Evolutionary conservation across 2,329 filamentous ascomycete species (phyloP), one percentile per base, ranked within the genome.

Genomic region (Exophiala sideris): DNA sequence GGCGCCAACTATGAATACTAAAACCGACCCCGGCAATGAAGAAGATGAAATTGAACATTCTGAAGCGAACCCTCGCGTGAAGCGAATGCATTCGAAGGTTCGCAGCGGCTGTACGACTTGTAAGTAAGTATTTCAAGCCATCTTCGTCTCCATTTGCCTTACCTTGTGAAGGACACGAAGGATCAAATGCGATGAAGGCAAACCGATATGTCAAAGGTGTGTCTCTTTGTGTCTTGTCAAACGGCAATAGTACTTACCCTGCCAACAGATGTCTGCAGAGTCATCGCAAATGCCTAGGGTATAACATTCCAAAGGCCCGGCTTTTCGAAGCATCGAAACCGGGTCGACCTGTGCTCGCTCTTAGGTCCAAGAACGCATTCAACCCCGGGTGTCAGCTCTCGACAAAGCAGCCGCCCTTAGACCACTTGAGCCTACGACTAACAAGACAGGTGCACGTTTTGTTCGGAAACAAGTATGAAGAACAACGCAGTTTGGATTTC

Each of bases 181-280:
- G 39, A 18, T 54, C 18, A 54, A 54, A 24, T 49, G 51, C 33
- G 51, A 54, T 33, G 51, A 54, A 33, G 20, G 35, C 5, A 49
- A 54, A 32, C 51, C 51, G 2, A 49, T 8, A 16, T 54, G 51
- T 21, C 32, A 49, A 45, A 48, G 51, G 46, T 47, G 44, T 16
- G 11, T 21, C 18, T 44, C 7, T 36, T 38, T 12, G 35, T 9
- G 39, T 21, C 39, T 20, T 21, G 14, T 41, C 7, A 9, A 10
- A 21, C 39, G 18, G 5, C 35, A n/a, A n/a, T 38, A 10, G 21
- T 10, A 20, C 21, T 16, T 39, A 16, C 20, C 11, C 3, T 50
- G 12, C 35, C 32, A 40, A 29, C 33, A 32, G 16, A 38, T 41
- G 12, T 18, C 10, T 14, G 24, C 7, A 9, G n/a, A 34, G 9